Evolutionary conservation across 768 basidiomycete genomes (phyloP).

Genomic region (Neoboletus subvelutipes): DNA sequence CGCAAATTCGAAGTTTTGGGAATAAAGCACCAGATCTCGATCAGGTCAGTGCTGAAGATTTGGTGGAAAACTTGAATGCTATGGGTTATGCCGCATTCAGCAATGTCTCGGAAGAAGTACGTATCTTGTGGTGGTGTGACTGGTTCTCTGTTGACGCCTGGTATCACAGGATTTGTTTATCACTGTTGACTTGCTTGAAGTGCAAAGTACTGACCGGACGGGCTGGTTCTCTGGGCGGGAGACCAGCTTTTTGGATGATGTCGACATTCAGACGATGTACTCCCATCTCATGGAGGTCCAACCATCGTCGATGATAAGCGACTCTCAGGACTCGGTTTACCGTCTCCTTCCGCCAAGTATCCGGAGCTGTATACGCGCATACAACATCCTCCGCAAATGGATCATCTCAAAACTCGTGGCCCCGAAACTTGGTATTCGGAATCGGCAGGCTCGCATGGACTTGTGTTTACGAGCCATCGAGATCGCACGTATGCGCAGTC

Average conservation of each 20-base stretch:
- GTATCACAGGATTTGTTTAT: conserved; percentile 66
- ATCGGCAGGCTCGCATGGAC: conserved; percentile 73
- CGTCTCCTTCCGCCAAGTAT: conserved; percentile 73
- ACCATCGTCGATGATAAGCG: conserved; percentile 69
- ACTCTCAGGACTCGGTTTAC: conserved; percentile 69
- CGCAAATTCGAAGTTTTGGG: conserved; percentile 29
- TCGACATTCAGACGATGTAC: conserved; percentile 81
- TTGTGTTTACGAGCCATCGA: conserved; percentile 70
- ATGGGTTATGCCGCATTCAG: conserved; percentile 75
- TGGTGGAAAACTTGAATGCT: conserved; percentile 76
- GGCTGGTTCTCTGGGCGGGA: conserved; percentile 75
- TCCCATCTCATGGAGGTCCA: conserved; percentile 70
- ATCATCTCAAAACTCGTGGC: conserved; percentile 66
- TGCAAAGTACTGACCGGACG: conserved; percentile 74
- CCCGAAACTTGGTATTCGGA: conserved; percentile 59
- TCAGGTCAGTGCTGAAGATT: conserved; percentile 58
- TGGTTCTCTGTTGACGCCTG: conserved; percentile 5
- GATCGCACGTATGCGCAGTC: conserved; percentile 62
- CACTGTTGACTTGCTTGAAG: conserved; percentile 75
- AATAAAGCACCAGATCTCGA: conserved; percentile 62
- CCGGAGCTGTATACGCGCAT: conserved; percentile 75
- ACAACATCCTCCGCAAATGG: conserved; percentile 78
- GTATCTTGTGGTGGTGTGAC: conserved; percentile 10
- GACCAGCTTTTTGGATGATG: conserved; percentile 49
- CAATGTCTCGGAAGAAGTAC: conserved; percentile 76